Percentiles rank a stretch among this genome's conserved stretches.
Evolutionary conservation across 108 stramenopile genomes (phyloP).

Genomic region (Cyclostephanos tholiformis): DNA sequence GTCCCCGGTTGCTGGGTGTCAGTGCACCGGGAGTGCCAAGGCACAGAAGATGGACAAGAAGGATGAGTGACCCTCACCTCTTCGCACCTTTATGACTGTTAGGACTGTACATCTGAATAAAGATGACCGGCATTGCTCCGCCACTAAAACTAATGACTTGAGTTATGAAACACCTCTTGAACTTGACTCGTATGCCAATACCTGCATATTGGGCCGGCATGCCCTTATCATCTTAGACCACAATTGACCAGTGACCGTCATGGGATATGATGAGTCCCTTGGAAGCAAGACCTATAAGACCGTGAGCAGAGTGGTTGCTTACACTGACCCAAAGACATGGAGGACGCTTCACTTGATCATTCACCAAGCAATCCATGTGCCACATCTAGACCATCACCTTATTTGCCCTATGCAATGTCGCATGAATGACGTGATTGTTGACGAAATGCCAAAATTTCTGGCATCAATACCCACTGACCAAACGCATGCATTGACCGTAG

Average conservation of each 20-base stretch:
- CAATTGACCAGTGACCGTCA: neutral
- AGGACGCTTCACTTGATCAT: constrained; percentile 1
- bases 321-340: neutral
- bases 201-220: constrained; percentile 14
- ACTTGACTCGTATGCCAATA: constrained; percentile 29
- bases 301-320: constrained; percentile 6
- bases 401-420: constrained; percentile 34
- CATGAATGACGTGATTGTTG: constrained; percentile 23
- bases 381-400: constrained; percentile 23
- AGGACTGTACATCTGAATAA: no score
- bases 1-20: no score
- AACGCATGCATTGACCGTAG: constrained; percentile 12
- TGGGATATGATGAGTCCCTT: constrained; percentile 2
- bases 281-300: neutral
- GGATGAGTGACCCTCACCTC: no score
- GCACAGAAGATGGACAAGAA: no score
- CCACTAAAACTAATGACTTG: neutral
- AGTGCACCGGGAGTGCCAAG: no score
- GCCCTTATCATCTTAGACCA: constrained; percentile 5
- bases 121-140: no score
- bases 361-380: constrained; percentile 18
- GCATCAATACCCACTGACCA: constrained; percentile 2
- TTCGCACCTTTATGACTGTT: no score
- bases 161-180: constrained; percentile 21
- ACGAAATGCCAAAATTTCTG: constrained; percentile 27